Conservation (phyloP, 768 basidiomycete species). For the Termitomyces bulborhizus region DNA sequence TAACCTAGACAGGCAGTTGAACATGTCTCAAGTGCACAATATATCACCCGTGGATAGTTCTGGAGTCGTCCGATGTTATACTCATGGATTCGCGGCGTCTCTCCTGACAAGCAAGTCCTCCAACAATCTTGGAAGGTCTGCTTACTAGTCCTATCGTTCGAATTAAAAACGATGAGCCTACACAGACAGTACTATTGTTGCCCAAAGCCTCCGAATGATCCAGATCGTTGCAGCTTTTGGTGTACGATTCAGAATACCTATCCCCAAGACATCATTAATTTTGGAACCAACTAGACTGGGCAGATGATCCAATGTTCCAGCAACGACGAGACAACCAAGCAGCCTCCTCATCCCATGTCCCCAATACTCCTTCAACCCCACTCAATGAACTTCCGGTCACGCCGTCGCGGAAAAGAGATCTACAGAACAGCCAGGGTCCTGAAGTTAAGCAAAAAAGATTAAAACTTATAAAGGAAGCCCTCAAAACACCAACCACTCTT, state of each 20-base stretch:
- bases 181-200: slow-evolving; percentile 33
- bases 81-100: slow-evolving; percentile 20
- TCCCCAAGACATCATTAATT: neutral
- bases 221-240: slow-evolving; percentile 28
- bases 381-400: neutral
- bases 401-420: slow-evolving; percentile 9
- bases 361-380: neutral
- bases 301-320: slow-evolving; percentile 10
- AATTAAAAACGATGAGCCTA: neutral
- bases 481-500: slow-evolving; percentile 1
- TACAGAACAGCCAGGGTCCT: neutral
- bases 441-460: slow-evolving; percentile 14
- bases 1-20: neutral
- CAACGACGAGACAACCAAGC: neutral
- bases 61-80: slow-evolving; percentile 28
- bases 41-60: slow-evolving; percentile 20
- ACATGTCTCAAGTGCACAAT: slow-evolving; percentile 11
- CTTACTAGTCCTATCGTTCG: neutral
- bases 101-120: slow-evolving; percentile 22
- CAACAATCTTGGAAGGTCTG: slow-evolving; percentile 30
- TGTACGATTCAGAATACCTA: slow-evolving; percentile 18
- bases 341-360: neutral
- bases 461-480: slow-evolving; percentile 15
- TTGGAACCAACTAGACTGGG: slow-evolving; percentile 10
- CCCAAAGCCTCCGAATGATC: slow-evolving; percentile 15